These are phyloP conservation scores for Hypomontagnella submonticulosa DNA, from an alignment of 495 filamentous ascomycete genomes.

Conservation along the genomic window DNA sequence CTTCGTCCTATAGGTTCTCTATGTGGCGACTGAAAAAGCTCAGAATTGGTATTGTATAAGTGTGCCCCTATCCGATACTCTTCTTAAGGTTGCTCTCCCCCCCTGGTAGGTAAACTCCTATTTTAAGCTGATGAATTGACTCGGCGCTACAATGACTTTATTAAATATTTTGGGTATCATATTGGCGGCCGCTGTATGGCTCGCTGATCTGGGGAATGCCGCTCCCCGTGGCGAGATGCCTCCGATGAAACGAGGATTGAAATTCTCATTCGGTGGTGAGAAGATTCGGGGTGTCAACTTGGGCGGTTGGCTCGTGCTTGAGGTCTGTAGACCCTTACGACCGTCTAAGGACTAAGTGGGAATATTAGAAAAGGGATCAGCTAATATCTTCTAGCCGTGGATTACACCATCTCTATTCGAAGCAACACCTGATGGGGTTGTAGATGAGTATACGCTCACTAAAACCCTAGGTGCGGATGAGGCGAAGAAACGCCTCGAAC, in stretches of 20 bases:
- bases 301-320: conserved; percentile 18
- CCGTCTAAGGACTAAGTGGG: background rate
- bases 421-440: conserved; percentile 58
- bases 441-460: conserved; percentile 72
- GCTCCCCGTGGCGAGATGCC: background rate
- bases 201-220: background rate
- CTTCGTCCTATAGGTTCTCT: too few relatives aligned
- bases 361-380: background rate
- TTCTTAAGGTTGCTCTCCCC: too few relatives aligned
- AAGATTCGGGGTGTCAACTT: conserved; percentile 21
- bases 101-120: too few relatives aligned
- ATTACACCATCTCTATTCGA: conserved; percentile 74
- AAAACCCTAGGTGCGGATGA: conserved; percentile 61
- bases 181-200: background rate
- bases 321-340: background rate
- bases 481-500: conserved; percentile 57
- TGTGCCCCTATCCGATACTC: too few relatives aligned
- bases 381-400: conserved; percentile 57
- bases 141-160: background rate
- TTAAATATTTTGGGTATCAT: background rate
- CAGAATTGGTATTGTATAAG: too few relatives aligned
- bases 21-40: too few relatives aligned
- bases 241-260: background rate
- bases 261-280: conserved; percentile 11
- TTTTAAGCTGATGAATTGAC: background rate